A percentile compares a stretch with the other conserved stretches of the same genome.
These are phyloP conservation scores for Colletotrichum tofieldiae DNA, from an alignment of 2,329 filamentous ascomycete species.

Conservation along the genomic window DNA sequence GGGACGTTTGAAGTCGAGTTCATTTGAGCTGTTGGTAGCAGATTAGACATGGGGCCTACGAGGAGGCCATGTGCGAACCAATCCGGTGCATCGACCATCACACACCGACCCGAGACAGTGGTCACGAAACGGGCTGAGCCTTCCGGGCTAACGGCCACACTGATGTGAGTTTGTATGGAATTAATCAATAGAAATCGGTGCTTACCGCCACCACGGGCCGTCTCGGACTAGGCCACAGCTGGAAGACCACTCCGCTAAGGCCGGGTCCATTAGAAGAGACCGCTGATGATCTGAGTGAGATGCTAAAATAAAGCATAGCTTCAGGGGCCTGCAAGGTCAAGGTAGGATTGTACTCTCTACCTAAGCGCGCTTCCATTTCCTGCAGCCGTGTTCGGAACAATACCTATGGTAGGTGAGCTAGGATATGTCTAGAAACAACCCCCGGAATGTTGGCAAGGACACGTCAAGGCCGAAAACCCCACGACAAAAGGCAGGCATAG, in stretches of 20 bases:
- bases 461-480: too few relatives aligned
- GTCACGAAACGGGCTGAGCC: slow-evolving; percentile 11
- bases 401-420: not conserved
- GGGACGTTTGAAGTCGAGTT: slow-evolving; percentile 2
- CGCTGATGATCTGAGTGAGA: too few relatives aligned
- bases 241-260: not conserved
- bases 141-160: not conserved
- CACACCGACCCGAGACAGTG: not conserved
- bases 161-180: not conserved
- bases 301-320: not conserved
- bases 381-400: not conserved
- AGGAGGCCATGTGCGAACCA: slow-evolving; percentile 1
- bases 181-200: not conserved
- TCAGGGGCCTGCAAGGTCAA: not conserved
- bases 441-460: not conserved
- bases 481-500: not conserved
- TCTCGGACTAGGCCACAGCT: not conserved
- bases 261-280: not conserved
- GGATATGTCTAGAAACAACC: not conserved
- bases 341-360: not conserved
- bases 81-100: not conserved
- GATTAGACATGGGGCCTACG: not conserved
- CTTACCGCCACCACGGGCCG: slow-evolving; percentile 8
- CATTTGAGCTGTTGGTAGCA: slow-evolving; percentile 8
- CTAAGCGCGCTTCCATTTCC: not conserved